Percentiles rank a stretch among this genome's conserved stretches.
phyloP scores from a whole-genome alignment of 257 asterid species.

The Schizonepeta tenuifolia region DNA sequence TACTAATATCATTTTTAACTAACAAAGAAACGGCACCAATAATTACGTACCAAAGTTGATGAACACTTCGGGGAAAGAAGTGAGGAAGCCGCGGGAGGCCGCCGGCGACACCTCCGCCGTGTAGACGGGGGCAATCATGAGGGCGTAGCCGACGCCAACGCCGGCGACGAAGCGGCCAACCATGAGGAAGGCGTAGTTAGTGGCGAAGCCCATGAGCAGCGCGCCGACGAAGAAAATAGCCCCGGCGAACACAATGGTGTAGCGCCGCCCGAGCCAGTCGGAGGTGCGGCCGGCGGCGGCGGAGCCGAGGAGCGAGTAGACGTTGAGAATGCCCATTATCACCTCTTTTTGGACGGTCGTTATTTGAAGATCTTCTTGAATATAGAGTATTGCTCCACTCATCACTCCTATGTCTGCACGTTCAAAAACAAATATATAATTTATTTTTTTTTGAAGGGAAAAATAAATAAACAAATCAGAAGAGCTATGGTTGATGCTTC shows the following conservation, averaged over 20 bases:
- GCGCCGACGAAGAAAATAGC: slow-evolving; percentile 31
- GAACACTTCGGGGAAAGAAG: not conserved
- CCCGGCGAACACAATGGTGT: slow-evolving; percentile 31
- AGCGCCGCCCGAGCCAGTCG: slow-evolving; percentile 38
- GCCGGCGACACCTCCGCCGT: slow-evolving; percentile 79
- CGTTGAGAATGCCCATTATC: slow-evolving; percentile 8
- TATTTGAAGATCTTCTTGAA: not conserved
- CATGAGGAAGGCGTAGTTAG: slow-evolving; percentile 35
- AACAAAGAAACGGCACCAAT: not conserved
- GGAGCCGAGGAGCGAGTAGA: slow-evolving; percentile 38
- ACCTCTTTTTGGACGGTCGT: not conserved
- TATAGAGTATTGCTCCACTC: slow-evolving; percentile 1
- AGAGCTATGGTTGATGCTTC: too few species aligned
- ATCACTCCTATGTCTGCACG: slow-evolving; percentile 9
- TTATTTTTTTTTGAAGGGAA: too few species aligned
- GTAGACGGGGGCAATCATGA: slow-evolving; percentile 88
- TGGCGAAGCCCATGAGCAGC: slow-evolving; percentile 36
- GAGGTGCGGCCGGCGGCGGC: slow-evolving; percentile 31
- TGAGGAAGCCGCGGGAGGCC: slow-evolving; percentile 54
- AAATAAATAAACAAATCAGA: too few species aligned
- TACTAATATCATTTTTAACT: too few species aligned
- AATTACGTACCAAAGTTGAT: not conserved
- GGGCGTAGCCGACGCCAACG: slow-evolving; percentile 80
- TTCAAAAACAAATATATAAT: too few species aligned
- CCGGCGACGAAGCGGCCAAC: slow-evolving; percentile 31